These are phyloP conservation scores for Exserohilum turcica DNA, from an alignment of 2,329 filamentous ascomycete species.

Conservation along the genomic window DNA sequence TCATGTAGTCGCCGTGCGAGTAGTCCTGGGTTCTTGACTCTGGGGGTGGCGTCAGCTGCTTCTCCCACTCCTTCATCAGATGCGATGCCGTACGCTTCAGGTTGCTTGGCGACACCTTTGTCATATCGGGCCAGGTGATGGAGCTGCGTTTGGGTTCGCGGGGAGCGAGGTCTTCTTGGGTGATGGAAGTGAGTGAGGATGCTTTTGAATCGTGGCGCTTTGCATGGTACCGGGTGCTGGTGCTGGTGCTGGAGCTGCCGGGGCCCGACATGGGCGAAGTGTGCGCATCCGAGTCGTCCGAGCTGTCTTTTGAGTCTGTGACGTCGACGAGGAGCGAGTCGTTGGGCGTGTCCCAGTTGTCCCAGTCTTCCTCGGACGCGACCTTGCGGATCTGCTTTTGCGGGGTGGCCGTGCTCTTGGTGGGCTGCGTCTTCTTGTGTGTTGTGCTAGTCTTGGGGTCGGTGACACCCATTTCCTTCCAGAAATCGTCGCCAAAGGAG, in stretches of 20 bases:
- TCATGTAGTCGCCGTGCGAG: constrained; percentile 44
- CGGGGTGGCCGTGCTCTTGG: constrained; percentile 45
- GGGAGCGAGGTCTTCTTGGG: constrained; percentile 20
- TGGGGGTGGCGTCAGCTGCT: constrained; percentile 64
- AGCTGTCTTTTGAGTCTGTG: constrained; percentile 48
- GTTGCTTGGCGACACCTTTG: constrained; percentile 73
- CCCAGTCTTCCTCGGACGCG: constrained; percentile 60
- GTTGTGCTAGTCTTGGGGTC: constrained; percentile 44
- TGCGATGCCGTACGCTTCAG: constrained; percentile 82
- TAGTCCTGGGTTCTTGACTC: constrained; percentile 40
- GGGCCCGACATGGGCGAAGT: constrained; percentile 48
- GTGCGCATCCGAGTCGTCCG: constrained; percentile 57
- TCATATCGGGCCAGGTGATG: constrained; percentile 71
- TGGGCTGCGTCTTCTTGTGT: constrained; percentile 49
- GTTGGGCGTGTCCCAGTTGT: constrained; percentile 60
- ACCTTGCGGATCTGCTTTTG: constrained; percentile 41
- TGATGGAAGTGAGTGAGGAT: constrained; percentile 40
- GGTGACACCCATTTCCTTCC: constrained; percentile 51
- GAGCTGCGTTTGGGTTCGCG: constrained; percentile 47
- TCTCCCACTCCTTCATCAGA: constrained; percentile 91
- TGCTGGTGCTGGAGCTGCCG: constrained; percentile 60
- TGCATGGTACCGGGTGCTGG: constrained; percentile 57
- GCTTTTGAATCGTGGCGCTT: constrained; percentile 48
- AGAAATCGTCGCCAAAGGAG: constrained; percentile 51
- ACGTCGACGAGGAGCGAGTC: constrained; percentile 40